Conservation (phyloP, 169 alveolate genomes). For the Eimeria falciformis region DNA sequence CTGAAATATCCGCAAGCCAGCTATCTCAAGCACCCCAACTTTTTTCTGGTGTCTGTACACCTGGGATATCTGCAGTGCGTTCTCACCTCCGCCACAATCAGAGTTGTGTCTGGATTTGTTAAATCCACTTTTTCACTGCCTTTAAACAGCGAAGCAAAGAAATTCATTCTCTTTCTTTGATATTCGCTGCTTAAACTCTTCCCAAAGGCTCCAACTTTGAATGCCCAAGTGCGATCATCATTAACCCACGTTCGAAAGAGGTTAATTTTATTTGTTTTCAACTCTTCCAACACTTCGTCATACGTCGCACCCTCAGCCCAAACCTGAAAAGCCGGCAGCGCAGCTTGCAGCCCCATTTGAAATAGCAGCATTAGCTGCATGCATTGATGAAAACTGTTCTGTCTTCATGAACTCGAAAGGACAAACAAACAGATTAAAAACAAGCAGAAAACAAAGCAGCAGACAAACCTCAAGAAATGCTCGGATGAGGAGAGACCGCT, state of each 20-base stretch:
- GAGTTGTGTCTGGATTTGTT: constrained; percentile 22
- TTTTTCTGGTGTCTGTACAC: background rate
- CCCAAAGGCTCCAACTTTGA: constrained; percentile 55
- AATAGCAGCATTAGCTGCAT: too few species aligned
- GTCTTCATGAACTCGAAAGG: too few species aligned
- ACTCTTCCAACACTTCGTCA: background rate
- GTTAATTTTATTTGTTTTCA: background rate
- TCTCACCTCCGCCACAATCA: constrained; percentile 66
- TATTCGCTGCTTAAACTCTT: constrained; percentile 29
- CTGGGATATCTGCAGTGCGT: too few species aligned
- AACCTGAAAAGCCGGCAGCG: constrained; percentile 52
- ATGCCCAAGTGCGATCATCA: constrained; percentile 66
- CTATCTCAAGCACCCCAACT: background rate
- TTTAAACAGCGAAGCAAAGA: constrained; percentile 16
- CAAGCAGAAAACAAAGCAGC: background rate
- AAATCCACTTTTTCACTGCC: constrained; percentile 33
- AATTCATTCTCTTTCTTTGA: constrained; percentile 23
- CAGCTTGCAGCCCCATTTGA: too few species aligned
- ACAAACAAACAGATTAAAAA: background rate
- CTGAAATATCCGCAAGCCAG: background rate
- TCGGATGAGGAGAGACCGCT: constrained; percentile 59
- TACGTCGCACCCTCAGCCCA: constrained; percentile 72
- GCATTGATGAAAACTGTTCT: too few species aligned
- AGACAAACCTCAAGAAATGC: constrained; percentile 74
- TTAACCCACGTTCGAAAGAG: constrained; percentile 4